Evolutionary conservation across 345 rosid species (phyloP).

Genomic region (Gossypium australe): DNA sequence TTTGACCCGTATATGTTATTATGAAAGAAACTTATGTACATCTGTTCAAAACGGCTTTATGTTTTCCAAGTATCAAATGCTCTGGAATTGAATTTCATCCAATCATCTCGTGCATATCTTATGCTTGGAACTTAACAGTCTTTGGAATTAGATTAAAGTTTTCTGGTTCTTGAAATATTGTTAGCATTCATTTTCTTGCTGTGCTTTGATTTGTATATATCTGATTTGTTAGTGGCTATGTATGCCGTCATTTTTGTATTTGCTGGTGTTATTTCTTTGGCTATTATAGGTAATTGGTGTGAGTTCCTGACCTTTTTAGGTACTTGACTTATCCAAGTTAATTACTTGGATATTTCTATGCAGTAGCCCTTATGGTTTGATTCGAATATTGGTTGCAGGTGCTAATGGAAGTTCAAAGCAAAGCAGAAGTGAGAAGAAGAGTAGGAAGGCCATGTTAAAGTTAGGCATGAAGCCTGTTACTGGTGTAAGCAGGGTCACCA

Average conservation of each 20-base stretch:
- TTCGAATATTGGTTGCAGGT: constrained; percentile 34
- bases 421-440: constrained; percentile 86
- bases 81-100: too few relatives aligned
- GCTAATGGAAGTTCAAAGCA: constrained; percentile 71
- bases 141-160: not conserved
- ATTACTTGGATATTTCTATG: not conserved
- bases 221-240: not conserved
- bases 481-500: constrained; percentile 76
- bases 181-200: not conserved
- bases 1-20: not conserved
- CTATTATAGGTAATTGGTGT: too few relatives aligned
- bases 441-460: constrained; percentile 80
- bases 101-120: not conserved
- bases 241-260: not conserved
- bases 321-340: not conserved
- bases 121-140: not conserved
- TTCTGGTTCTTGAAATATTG: not conserved
- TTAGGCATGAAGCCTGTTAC: constrained; percentile 81
- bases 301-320: too few relatives aligned
- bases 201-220: not conserved
- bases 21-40: not conserved
- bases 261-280: not conserved
- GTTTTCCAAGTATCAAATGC: not conserved
- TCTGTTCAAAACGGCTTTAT: not conserved
- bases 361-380: not conserved